phyloP scores from a whole-genome alignment of 2,329 filamentous ascomycete species.

The Alternaria brassicicola region DNA sequence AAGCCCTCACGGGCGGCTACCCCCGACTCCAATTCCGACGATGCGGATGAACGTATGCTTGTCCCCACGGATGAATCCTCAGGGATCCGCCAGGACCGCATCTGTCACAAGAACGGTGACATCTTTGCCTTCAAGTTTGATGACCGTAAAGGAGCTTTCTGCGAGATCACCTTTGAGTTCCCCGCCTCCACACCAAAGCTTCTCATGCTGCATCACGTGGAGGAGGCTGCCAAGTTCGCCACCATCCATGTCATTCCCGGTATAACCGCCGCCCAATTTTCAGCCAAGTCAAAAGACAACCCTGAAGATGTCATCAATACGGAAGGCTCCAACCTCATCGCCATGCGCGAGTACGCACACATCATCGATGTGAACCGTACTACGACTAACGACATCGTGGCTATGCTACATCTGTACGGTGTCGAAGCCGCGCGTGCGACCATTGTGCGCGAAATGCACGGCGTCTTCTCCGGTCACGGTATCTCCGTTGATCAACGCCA shows the following conservation, averaged over 20 bases:
- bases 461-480: conserved; percentile 87
- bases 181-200: conserved; percentile 82
- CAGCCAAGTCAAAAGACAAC: conserved; percentile 56
- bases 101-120: conserved; percentile 60
- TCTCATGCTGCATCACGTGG: conserved; percentile 88
- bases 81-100: conserved; percentile 41
- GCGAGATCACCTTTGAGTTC: conserved; percentile 83
- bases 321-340: conserved; percentile 83
- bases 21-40: conserved; percentile 39
- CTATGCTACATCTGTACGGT: conserved; percentile 84
- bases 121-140: conserved; percentile 82
- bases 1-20: conserved; percentile 45
- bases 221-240: conserved; percentile 76
- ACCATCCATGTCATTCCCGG: conserved; percentile 86
- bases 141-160: conserved; percentile 73
- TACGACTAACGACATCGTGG: conserved; percentile 89
- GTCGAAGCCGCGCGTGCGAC: conserved; percentile 89
- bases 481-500: conserved; percentile 92
- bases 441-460: conserved; percentile 84
- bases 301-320: conserved; percentile 67
- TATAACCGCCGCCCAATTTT: conserved; percentile 71
- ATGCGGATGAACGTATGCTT: conserved; percentile 31
- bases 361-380: conserved; percentile 85
- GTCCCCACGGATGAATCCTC: conserved; percentile 40
- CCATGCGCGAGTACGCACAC: conserved; percentile 87